Evolutionary conservation across 768 basidiomycete genomes (phyloP).

Genomic region (Boletus rex-veris): DNA sequence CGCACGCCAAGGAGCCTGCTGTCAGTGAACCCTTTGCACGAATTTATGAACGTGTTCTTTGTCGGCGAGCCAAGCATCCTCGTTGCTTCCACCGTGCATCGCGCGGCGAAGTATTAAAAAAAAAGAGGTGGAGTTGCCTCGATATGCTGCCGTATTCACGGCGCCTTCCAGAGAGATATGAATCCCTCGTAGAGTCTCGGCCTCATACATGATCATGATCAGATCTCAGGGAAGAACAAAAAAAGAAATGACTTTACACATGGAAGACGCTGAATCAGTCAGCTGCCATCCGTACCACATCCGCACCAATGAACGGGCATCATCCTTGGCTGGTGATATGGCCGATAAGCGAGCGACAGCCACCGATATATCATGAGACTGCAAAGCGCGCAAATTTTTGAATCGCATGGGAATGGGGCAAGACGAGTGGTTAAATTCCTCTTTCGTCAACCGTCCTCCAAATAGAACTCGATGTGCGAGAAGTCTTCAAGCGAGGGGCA

Average conservation of each 20-base stretch:
- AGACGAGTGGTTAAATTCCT: not conserved
- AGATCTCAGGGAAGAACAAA: constrained; percentile 12
- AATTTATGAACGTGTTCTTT: constrained; percentile 1
- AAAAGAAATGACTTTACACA: constrained; percentile 5
- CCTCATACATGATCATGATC: constrained; percentile 6
- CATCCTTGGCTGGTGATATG: constrained; percentile 2
- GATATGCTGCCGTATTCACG: constrained; percentile 10
- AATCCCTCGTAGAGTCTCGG: constrained; percentile 4
- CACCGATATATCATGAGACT: not conserved
- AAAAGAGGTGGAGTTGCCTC: not conserved
- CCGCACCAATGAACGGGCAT: not conserved
- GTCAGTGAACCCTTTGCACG: not conserved
- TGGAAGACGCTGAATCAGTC: constrained; percentile 1
- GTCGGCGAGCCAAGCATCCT: not conserved
- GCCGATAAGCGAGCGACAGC: not conserved
- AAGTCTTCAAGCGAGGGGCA: constrained; percentile 1
- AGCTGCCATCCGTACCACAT: constrained; percentile 6
- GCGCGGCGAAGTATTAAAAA: not conserved
- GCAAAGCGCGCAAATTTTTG: not conserved
- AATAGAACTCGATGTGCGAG: not conserved
- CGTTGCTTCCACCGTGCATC: not conserved
- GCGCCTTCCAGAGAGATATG: constrained; percentile 5
- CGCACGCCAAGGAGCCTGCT: not conserved
- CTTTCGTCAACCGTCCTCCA: constrained; percentile 2
- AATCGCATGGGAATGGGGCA: not conserved